Evolutionary conservation across 2,329 filamentous ascomycete genomes (phyloP), one percentile per base, ranked within the genome.

Genomic region (Chaetoscypha palmicola): DNA sequence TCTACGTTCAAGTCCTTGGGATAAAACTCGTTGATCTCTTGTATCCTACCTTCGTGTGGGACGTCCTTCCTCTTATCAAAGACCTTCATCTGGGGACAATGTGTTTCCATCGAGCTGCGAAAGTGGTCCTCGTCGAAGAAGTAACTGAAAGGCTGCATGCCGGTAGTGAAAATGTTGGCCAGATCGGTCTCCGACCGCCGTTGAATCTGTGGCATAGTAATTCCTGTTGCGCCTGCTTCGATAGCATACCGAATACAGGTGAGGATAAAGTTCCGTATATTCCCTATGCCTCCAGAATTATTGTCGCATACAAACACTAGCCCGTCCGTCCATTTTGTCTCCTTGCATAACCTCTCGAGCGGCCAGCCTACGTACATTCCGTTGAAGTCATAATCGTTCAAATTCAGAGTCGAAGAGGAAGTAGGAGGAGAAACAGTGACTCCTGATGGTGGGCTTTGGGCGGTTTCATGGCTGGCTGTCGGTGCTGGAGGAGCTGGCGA

Each of bases 281-380:
- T 73, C 16, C 70, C 70, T 37, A 73, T 67, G 20, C 70, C 71
- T 2, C 71, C 71, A 2, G 68, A 68, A 53, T 73, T 73, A 56
- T 72, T 71, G 55, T 71, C 70, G 60, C 71, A 74, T 16, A 69
- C 57, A 44, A 67, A 73, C 9, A 71, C 60, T 20, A 73, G 51
- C 1, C 68, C 68, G 0, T 66, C 62, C 0, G 62, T 61, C 63
- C 64, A 70, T 1, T 45, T 54, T 1, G 67, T 61, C 49, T 72
- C 69, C 17, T 64, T 59, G 58, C 70, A 72, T 4, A 68, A 61
- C 5, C 69, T 57, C 28, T 62, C 60, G 37, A 72, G 52, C 5
- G 70, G 69, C 69, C 70, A 58, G 9, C 55, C 55, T 10, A 58
- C 49, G 31, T 57, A 58, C 20, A 55, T 70, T 28, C 64, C 58